Percentiles rank a stretch among this genome's conserved stretches.
Evolutionary conservation across 169 alveolate species (phyloP).

Genomic region (Perkinsus olseni): DNA sequence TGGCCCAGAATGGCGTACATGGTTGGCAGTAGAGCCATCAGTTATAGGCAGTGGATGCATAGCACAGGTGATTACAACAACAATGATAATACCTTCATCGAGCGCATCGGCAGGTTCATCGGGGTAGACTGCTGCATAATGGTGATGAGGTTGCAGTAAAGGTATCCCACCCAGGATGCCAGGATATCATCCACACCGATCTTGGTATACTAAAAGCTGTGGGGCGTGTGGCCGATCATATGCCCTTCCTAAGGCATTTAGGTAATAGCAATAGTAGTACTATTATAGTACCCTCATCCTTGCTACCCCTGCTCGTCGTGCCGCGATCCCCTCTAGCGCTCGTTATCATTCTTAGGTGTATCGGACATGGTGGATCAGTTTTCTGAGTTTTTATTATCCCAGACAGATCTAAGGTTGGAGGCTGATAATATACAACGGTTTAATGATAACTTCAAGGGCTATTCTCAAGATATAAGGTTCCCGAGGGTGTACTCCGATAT

Average conservation of each 20-base stretch:
- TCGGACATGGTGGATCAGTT: not conserved
- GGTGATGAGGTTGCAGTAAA: not conserved
- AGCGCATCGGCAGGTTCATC: not conserved
- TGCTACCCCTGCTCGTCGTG: too few relatives aligned
- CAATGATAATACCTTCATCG: not conserved
- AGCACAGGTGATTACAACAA: not conserved
- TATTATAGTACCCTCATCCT: too few relatives aligned
- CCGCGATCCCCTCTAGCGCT: too few relatives aligned
- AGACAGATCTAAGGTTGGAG: not conserved
- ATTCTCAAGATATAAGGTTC: not conserved
- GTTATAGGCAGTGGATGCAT: not conserved
- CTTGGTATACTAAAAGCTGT: not conserved
- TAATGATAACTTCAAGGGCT: not conserved
- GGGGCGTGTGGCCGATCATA: not conserved
- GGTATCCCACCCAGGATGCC: not conserved
- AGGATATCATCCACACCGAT: not conserved
- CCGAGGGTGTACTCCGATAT: not conserved
- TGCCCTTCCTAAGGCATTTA: not conserved
- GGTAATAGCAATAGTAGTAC: not conserved
- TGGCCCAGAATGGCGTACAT: not conserved
- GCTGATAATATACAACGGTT: not conserved
- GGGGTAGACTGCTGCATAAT: not conserved
- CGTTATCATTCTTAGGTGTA: not conserved
- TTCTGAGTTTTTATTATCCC: not conserved
- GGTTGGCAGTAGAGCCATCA: not conserved